A percentile compares a stretch with the other conserved stretches of the same genome.
Conservation (phyloP, 169 alveolate genomes). For the Plasmodium cynomolgi region DNA sequence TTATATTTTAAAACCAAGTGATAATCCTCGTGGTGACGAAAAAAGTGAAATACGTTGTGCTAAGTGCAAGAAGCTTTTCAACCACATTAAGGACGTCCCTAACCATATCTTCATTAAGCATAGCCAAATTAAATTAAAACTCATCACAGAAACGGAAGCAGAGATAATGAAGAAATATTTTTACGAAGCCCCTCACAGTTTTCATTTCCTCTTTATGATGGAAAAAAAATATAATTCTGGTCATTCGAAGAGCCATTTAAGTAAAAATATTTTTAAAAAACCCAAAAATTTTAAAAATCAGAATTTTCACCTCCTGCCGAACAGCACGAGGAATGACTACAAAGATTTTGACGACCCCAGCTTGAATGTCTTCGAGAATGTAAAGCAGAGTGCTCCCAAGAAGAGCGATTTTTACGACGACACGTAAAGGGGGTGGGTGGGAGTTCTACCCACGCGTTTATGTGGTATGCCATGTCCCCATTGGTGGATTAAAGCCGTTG, state of each 20-base stretch:
- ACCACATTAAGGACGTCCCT: conserved; percentile 60
- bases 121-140: conserved; percentile 42
- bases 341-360: conserved; percentile 68
- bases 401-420: conserved; percentile 62
- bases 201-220: conserved; percentile 68
- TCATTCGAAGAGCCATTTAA: conserved; percentile 4
- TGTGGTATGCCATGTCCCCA: not conserved
- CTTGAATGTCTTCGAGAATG: conserved; percentile 30
- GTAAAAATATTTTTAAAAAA: conserved; percentile 23
- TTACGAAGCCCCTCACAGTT: conserved; percentile 67
- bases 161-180: conserved; percentile 52
- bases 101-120: conserved; percentile 70
- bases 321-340: conserved; percentile 17
- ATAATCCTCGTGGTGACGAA: not conserved
- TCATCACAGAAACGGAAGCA: conserved; percentile 67
- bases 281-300: conserved; percentile 34
- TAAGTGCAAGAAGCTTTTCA: conserved; percentile 60
- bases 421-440: not conserved
- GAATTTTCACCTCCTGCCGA: conserved; percentile 33
- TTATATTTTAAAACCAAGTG: conserved; percentile 15
- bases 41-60: conserved; percentile 66
- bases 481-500: not conserved
- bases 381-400: conserved; percentile 21
- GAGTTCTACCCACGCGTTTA: not conserved
- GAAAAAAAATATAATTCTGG: conserved; percentile 55